Conservation (phyloP, 352 stramenopile species). For the Blastocystis sp. region DNA sequence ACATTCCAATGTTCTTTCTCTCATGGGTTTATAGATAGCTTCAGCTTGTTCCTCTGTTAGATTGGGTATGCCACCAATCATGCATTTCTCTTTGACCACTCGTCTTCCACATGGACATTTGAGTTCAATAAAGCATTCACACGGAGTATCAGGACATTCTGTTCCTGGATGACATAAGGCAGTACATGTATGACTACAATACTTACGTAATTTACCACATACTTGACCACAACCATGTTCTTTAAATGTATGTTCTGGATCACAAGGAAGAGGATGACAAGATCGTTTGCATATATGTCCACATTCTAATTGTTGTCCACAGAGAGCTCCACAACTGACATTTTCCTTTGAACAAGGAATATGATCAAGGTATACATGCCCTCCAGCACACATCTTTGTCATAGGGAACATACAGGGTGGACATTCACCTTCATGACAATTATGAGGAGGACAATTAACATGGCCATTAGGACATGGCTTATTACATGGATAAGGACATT, state of each 20-base stretch:
- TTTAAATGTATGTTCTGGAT: conserved; percentile 3
- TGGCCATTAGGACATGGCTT: conserved; percentile 29
- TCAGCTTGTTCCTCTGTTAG: too few relatives aligned
- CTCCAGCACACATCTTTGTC: conserved; percentile 25
- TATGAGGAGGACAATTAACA: not conserved
- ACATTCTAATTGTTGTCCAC: conserved; percentile 34
- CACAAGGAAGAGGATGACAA: conserved; percentile 17
- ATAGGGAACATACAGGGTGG: conserved; percentile 19
- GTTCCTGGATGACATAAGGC: conserved; percentile 19
- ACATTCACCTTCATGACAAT: conserved; percentile 38
- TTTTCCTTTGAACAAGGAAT: conserved; percentile 30
- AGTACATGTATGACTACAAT: conserved; percentile 31
- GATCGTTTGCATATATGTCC: conserved; percentile 29
- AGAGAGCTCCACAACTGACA: conserved; percentile 28
- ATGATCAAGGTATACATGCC: conserved; percentile 6
- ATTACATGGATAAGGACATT: conserved; percentile 5
- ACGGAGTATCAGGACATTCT: conserved; percentile 12
- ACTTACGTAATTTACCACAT: conserved; percentile 35
- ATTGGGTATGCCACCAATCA: conserved; percentile 6
- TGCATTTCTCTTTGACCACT: conserved; percentile 21
- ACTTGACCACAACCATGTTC: conserved; percentile 14
- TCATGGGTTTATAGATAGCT: conserved; percentile 19
- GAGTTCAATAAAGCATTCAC: conserved; percentile 28
- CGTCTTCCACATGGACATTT: conserved; percentile 28
- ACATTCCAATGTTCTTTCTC: conserved; percentile 21